Evolutionary conservation across 1,284 basidiomycete species (phyloP).

Genomic region (Leccinum pallidistipes): DNA sequence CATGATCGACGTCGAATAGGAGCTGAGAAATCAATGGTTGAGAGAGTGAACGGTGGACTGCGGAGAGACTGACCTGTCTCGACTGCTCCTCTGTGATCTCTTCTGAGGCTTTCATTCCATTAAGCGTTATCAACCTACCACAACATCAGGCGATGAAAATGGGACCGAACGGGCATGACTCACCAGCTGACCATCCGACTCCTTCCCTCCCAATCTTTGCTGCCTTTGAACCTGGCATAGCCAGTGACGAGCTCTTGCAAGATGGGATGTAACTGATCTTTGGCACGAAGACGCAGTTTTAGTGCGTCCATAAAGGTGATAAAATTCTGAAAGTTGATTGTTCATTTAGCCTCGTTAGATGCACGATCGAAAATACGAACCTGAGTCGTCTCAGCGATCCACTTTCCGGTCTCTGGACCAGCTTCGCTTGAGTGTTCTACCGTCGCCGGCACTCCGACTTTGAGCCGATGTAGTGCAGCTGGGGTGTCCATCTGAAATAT

Average conservation of each 20-base stretch:
- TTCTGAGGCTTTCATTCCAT: slow-evolving; percentile 96
- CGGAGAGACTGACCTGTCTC: slow-evolving; percentile 64
- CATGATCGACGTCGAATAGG: slow-evolving; percentile 95
- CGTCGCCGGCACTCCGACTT: slow-evolving; percentile 94
- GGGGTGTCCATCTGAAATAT: slow-evolving; percentile 85
- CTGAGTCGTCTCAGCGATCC: slow-evolving; percentile 99
- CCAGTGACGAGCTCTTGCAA: slow-evolving; percentile 92
- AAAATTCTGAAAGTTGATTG: slow-evolving; percentile 63
- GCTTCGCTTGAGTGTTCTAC: slow-evolving; percentile 89
- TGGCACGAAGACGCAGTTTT: slow-evolving; percentile 89
- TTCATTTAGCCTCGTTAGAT: background rate
- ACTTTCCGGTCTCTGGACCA: slow-evolving; percentile 88
- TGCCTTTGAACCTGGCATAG: slow-evolving; percentile 90
- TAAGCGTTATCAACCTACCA: slow-evolving; percentile 89
- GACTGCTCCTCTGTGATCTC: slow-evolving; percentile 96
- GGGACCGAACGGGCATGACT: slow-evolving; percentile 22
- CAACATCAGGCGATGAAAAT: background rate
- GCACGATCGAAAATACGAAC: slow-evolving; percentile 40
- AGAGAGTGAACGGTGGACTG: background rate
- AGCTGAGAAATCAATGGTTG: slow-evolving; percentile 50
- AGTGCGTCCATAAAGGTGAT: slow-evolving; percentile 99
- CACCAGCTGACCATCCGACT: slow-evolving; percentile 93
- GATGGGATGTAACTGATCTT: slow-evolving; percentile 96
- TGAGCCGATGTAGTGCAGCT: slow-evolving; percentile 87
- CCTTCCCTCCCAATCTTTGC: slow-evolving; percentile 92